These are phyloP conservation scores for Alisma plantagoaquatica DNA, from an alignment of 106 monocot species.

Conservation along the genomic window DNA sequence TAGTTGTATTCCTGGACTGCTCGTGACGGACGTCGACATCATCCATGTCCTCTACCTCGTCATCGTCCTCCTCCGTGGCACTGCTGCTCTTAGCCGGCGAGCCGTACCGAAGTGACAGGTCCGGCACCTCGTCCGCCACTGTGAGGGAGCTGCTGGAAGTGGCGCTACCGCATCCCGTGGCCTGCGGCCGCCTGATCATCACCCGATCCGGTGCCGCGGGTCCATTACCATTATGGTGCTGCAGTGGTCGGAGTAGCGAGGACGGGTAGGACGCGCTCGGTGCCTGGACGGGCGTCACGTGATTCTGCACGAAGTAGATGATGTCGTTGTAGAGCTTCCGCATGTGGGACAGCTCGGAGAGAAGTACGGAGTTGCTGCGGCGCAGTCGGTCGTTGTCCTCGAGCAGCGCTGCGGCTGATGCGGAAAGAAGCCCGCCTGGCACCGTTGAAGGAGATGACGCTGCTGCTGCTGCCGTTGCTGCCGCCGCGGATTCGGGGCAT, in stretches of 20 bases:
- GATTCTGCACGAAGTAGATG: slow-evolving; percentile 51
- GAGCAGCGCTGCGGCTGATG: slow-evolving; percentile 13
- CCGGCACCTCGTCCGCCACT: too few relatives aligned
- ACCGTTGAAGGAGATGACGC: background rate
- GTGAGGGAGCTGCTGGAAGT: slow-evolving; percentile 76
- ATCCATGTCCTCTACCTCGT: too few relatives aligned
- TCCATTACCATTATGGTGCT: background rate
- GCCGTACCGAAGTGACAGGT: too few relatives aligned
- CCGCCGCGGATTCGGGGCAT: too few relatives aligned
- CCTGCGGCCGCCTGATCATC: background rate
- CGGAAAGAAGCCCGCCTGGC: background rate
- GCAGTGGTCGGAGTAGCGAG: background rate
- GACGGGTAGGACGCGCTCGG: slow-evolving; percentile 9
- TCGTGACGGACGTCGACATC: too few relatives aligned
- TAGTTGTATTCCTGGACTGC: too few relatives aligned
- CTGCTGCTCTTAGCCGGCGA: too few relatives aligned
- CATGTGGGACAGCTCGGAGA: slow-evolving; percentile 62
- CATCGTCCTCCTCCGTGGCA: slow-evolving; percentile 67
- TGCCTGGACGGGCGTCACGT: slow-evolving; percentile 52
- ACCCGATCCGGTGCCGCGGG: background rate
- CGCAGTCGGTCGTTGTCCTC: slow-evolving; percentile 71
- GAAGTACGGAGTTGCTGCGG: slow-evolving; percentile 45
- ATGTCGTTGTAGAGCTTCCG: slow-evolving; percentile 71
- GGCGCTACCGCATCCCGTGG: slow-evolving; percentile 34
- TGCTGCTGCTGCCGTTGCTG: too few relatives aligned